These are phyloP conservation scores for Umbilicus rupestris DNA, from an alignment of 164 flowering plant species.

Conservation along the genomic window DNA sequence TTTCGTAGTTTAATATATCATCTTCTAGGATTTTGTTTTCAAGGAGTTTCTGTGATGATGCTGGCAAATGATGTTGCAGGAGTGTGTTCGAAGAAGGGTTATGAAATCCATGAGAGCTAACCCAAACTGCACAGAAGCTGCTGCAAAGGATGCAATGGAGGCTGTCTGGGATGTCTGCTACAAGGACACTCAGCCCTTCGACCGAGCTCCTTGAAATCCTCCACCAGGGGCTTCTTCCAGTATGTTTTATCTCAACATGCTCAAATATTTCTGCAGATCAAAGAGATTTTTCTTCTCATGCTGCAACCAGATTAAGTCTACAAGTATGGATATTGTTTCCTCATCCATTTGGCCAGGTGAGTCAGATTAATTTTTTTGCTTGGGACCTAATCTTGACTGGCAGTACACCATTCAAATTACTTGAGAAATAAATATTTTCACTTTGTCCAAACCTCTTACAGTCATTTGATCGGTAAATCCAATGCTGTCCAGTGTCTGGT, in stretches of 20 bases:
- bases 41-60: too few species aligned
- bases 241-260: not conserved
- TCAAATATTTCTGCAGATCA: not conserved
- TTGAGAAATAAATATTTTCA: too few species aligned
- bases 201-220: constrained; percentile 54
- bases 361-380: too few species aligned
- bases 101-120: constrained; percentile 62
- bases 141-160: constrained; percentile 88
- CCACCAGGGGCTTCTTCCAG: not conserved
- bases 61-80: constrained; percentile 28
- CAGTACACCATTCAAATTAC: too few species aligned
- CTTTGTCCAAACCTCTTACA: too few species aligned
- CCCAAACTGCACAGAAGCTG: constrained; percentile 78
- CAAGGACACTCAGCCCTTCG: constrained; percentile 90
- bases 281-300: not conserved
- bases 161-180: constrained; percentile 95
- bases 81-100: constrained; percentile 84
- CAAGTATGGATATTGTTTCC: too few species aligned
- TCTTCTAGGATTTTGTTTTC: too few species aligned
- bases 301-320: not conserved
- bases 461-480: too few species aligned
- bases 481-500: too few species aligned
- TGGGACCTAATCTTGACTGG: too few species aligned
- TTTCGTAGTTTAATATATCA: too few species aligned
- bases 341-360: too few species aligned